Conservation (phyloP, 2,329 filamentous ascomycete genomes). For the Ophiostoma sp. region DNA sequence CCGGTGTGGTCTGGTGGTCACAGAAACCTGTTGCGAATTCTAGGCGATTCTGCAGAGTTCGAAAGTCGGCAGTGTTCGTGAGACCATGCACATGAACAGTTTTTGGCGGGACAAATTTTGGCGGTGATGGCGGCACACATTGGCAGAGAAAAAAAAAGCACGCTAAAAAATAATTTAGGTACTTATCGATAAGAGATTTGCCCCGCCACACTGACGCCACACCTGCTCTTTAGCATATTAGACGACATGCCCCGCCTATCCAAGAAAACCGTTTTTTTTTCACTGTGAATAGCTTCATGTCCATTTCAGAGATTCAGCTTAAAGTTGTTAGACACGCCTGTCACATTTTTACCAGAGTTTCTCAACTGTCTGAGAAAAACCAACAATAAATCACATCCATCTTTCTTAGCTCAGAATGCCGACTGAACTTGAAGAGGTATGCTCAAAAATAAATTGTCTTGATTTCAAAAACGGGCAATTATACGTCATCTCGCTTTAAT, state of each 20-base stretch:
- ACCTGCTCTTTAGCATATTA: conserved; percentile 7
- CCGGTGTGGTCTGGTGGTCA: neutral
- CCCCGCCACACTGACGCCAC: conserved; percentile 23
- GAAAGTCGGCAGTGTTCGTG: neutral
- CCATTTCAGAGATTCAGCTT: neutral
- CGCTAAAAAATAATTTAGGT: conserved; percentile 20
- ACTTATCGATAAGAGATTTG: conserved; percentile 20
- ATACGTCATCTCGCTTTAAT: neutral
- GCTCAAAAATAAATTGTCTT: neutral
- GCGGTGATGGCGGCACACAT: conserved; percentile 21
- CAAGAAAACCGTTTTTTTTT: conserved; percentile 21
- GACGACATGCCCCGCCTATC: conserved; percentile 20
- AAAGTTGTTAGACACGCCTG: neutral
- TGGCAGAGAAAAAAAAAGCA: conserved; percentile 21
- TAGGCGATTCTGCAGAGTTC: neutral
- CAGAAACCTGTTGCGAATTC: neutral
- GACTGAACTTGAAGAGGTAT: conserved; percentile 70
- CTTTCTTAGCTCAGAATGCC: conserved; percentile 50
- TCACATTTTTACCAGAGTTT: neutral
- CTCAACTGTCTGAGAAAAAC: neutral
- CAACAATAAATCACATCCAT: neutral
- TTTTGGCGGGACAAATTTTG: conserved; percentile 21
- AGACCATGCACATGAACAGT: neutral
- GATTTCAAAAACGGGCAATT: neutral
- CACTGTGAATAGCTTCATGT: conserved; percentile 23